Conservation (phyloP, 345 rosid genomes). For the Lepidium sativum region DNA sequence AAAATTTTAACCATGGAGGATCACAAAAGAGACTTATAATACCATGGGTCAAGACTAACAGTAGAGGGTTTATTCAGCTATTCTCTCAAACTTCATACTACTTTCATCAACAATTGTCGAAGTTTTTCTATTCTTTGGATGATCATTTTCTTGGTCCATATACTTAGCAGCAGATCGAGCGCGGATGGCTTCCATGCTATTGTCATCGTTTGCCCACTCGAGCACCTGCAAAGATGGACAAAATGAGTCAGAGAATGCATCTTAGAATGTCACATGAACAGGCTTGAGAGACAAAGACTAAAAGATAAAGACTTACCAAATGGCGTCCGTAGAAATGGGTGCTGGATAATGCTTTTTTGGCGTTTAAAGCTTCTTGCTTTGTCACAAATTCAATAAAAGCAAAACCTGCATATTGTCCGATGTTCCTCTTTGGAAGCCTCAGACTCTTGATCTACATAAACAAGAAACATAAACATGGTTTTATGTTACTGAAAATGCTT, state of each 20-base stretch:
- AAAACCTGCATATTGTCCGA: conserved; percentile 53
- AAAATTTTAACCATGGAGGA: conserved; percentile 23
- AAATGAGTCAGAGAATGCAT: background rate
- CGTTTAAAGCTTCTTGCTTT: conserved; percentile 85
- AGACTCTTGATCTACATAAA: conserved; percentile 65
- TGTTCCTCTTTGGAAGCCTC: conserved; percentile 75
- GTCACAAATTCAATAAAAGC: conserved; percentile 83
- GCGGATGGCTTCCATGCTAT: conserved; percentile 67
- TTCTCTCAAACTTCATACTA: conserved; percentile 45
- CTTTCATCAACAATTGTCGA: conserved; percentile 45
- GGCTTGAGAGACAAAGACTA: background rate
- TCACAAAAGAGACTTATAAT: background rate
- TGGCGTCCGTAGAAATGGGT: conserved; percentile 90
- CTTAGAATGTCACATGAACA: background rate
- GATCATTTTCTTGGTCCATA: conserved; percentile 37
- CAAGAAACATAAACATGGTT: background rate
- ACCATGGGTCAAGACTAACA: conserved; percentile 1
- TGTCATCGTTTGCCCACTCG: conserved; percentile 90
- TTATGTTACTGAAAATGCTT: background rate
- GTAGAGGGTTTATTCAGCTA: conserved; percentile 22
- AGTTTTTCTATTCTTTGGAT: conserved; percentile 61
- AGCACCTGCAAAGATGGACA: conserved; percentile 38
- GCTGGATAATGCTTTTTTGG: conserved; percentile 53
- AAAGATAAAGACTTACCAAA: conserved; percentile 43
- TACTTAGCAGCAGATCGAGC: conserved; percentile 73